Conservation (phyloP, 768 basidiomycete genomes). For the Trametes cingulata region DNA sequence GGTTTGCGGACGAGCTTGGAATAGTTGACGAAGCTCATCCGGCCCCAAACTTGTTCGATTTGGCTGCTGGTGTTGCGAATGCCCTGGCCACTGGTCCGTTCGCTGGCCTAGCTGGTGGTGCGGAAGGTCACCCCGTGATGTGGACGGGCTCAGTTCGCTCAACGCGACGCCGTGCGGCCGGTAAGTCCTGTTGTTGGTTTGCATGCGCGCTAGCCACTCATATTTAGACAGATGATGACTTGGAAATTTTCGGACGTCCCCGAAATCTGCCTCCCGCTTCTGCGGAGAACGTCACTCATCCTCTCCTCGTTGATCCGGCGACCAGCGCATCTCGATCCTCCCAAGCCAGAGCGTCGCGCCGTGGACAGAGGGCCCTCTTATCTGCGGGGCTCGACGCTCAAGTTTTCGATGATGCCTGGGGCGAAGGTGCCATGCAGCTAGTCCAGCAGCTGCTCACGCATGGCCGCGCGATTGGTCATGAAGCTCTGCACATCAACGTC, state of each 20-base stretch:
- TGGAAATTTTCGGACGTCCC: constrained; percentile 64
- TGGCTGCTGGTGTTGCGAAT: constrained; percentile 54
- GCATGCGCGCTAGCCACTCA: not conserved
- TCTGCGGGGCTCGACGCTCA: constrained; percentile 37
- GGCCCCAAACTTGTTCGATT: constrained; percentile 46
- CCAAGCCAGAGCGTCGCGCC: constrained; percentile 52
- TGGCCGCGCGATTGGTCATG: constrained; percentile 49
- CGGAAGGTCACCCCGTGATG: constrained; percentile 34
- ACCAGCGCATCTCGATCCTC: constrained; percentile 45
- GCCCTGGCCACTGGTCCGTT: constrained; percentile 12
- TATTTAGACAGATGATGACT: constrained; percentile 46
- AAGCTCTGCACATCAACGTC: constrained; percentile 78
- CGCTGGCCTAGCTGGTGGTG: constrained; percentile 33
- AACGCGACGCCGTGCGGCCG: constrained; percentile 53
- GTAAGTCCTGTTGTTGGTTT: constrained; percentile 31
- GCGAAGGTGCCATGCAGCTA: constrained; percentile 77
- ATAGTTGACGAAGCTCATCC: constrained; percentile 29
- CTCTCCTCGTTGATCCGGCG: constrained; percentile 71
- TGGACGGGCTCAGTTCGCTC: constrained; percentile 42
- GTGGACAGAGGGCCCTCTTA: constrained; percentile 53
- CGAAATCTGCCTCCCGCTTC: constrained; percentile 52
- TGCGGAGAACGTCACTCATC: constrained; percentile 78
- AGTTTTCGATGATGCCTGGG: constrained; percentile 79
- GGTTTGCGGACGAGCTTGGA: constrained; percentile 37
- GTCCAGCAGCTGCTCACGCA: constrained; percentile 80